Evolutionary conservation across 2,329 filamentous ascomycete species (phyloP).

Genomic region (Aureobasidium sp.): DNA sequence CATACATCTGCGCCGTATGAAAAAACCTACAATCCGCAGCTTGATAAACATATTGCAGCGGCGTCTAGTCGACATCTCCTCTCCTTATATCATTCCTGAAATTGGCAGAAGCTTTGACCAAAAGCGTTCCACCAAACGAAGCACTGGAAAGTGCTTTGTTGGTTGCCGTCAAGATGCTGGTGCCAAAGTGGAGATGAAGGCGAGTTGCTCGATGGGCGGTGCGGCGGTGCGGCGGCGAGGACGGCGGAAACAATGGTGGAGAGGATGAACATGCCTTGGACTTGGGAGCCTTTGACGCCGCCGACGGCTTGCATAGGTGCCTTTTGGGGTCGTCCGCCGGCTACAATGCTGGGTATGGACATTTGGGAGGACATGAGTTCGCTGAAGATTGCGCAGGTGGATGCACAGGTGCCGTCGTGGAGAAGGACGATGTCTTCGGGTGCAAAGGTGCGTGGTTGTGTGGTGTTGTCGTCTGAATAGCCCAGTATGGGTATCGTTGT

Average conservation of each 20-base stretch:
- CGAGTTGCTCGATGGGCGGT: neutral
- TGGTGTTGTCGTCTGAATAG: constrained; percentile 25
- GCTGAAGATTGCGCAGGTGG: constrained; percentile 34
- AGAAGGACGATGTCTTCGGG: constrained; percentile 34
- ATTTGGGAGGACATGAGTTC: constrained; percentile 36
- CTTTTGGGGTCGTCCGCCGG: constrained; percentile 31
- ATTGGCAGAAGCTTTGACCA: constrained; percentile 20
- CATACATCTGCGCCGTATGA: constrained; percentile 43
- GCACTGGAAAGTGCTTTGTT: neutral
- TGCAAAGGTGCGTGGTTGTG: constrained; percentile 28
- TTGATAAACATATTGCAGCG: constrained; percentile 43
- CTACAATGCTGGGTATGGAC: constrained; percentile 29
- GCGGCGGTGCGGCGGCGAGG: constrained; percentile 16
- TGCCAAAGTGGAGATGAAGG: neutral
- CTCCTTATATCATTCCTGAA: constrained; percentile 23
- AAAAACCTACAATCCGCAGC: constrained; percentile 44
- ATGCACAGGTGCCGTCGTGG: constrained; percentile 35
- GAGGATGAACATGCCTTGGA: neutral
- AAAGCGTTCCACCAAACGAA: neutral
- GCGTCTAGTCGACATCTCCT: constrained; percentile 28
- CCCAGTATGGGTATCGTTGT: neutral
- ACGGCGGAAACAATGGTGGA: constrained; percentile 12
- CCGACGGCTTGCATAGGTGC: constrained; percentile 36
- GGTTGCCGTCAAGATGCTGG: neutral
- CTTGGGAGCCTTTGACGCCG: constrained; percentile 33